Conservation (phyloP, 2,329 filamentous ascomycete genomes). For the Clonostachys solani region DNA sequence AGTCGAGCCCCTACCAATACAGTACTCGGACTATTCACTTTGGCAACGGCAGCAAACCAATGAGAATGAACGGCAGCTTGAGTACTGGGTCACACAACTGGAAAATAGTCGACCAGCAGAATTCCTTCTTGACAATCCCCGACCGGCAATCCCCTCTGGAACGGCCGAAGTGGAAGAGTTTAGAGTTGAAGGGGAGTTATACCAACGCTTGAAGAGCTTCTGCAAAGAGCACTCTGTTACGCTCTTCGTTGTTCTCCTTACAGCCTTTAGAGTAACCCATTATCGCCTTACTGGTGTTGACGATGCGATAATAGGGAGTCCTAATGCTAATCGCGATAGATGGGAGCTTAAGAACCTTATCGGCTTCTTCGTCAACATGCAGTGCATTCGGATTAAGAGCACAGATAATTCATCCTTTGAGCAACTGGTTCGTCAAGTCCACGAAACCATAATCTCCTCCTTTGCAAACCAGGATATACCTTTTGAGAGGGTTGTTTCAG, state of each 20-base stretch:
- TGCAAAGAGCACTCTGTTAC: background rate
- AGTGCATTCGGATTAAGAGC: conserved; percentile 13
- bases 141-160: conserved; percentile 4
- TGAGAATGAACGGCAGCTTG: conserved; percentile 6
- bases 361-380: conserved; percentile 17
- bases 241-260: conserved; percentile 9
- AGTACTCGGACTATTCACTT: conserved; percentile 14
- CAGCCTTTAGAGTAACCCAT: conserved; percentile 15
- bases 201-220: conserved; percentile 4
- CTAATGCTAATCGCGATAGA: conserved; percentile 9
- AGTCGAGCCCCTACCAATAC: conserved; percentile 9
- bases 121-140: conserved; percentile 5
- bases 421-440: conserved; percentile 7
- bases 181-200: background rate
- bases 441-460: conserved; percentile 1
- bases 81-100: conserved; percentile 10
- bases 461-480: conserved; percentile 12
- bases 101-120: conserved; percentile 5
- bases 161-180: background rate
- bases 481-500: conserved; percentile 8
- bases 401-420: conserved; percentile 6
- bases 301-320: conserved; percentile 13
- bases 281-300: conserved; percentile 14
- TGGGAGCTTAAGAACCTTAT: conserved; percentile 10
- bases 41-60: conserved; percentile 9